Evolutionary conservation across 306 rosid genomes (phyloP).

Genomic region (Rosa multiflora): DNA sequence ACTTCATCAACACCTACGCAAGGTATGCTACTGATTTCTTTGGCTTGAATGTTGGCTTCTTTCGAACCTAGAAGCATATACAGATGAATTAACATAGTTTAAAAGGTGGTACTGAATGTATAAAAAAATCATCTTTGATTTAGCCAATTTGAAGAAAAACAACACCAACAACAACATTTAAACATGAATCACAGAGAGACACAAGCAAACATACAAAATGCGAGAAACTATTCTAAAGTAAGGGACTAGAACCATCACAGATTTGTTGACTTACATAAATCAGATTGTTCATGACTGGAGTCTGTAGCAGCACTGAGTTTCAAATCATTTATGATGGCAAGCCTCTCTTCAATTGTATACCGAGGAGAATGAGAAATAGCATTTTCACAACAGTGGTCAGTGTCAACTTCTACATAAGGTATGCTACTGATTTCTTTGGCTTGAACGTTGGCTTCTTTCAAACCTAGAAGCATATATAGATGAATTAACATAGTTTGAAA

Average conservation of each 20-base stretch:
- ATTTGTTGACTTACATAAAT: not conserved
- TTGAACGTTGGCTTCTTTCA: conserved; percentile 33
- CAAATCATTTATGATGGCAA: conserved; percentile 28
- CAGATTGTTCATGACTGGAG: conserved; percentile 32
- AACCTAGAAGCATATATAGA: conserved; percentile 27
- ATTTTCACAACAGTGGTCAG: conserved; percentile 32
- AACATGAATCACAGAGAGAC: not conserved
- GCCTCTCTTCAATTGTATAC: conserved; percentile 35
- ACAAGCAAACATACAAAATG: not conserved
- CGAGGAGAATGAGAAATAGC: conserved; percentile 28
- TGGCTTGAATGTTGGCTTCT: conserved; percentile 31
- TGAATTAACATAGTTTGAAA: conserved; percentile 8
- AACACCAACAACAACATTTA: not conserved
- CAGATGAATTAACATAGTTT: conserved; percentile 11
- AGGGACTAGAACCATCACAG: not conserved
- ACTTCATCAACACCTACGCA: conserved; percentile 41
- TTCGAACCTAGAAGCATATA: conserved; percentile 32
- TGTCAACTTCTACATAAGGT: conserved; percentile 38
- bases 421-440: conserved; percentile 34
- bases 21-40: conserved; percentile 36
- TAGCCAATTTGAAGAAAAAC: not conserved
- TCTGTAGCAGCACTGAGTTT: conserved; percentile 29
- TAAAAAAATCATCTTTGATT: no score
- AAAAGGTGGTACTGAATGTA: not conserved
- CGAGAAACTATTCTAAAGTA: not conserved